Evolutionary conservation across 768 basidiomycete species (phyloP), one percentile per base, ranked within the genome.

Genomic region (Lactarius hengduanensis): DNA sequence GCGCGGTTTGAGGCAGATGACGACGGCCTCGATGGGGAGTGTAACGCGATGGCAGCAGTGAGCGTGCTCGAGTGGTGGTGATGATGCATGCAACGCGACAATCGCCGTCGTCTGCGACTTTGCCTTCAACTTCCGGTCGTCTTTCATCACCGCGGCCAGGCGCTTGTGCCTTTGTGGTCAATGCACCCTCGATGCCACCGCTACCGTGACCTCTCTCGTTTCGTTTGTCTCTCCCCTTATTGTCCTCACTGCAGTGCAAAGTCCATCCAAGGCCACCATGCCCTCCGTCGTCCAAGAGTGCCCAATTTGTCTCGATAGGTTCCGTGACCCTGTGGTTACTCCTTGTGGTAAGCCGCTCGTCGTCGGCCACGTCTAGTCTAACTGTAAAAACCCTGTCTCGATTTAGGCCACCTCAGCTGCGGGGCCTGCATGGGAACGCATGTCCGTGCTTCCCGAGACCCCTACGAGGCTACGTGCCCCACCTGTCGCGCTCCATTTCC

Each of bases 341-440:
- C 70, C 68, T 6, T 70, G 70, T 11, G 65, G 70, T 66, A 41
- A 41, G 70, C 63, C 22, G 13, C 36, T 9, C 16, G 7, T 4
- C 11, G n/a, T 26, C 54, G 7, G 5, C 11, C 11, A n/a, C 22
- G 26, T 22, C 3, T 4, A 22, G 26, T 53, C 13, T 26, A 53
- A 53, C 10, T n/a, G 11, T 41, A 41, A 41, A 41, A 40, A 18
- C 5, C 0, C 6, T 36, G 9, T 10, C 6, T 32, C 8, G 4
- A 4, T 36, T 2, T 16, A 71, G 70, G 70, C 11, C 70, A 71
- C 53, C 56, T 71, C 15, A 57, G 41, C 22, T 71, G 70, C 56
- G 41, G 47, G 1, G 8, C 40, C 2, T 66, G 68, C 50, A 59
- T 69, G 4, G 56, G 32, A 18, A 10, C 22, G 0, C 68, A 71